phyloP scores from a whole-genome alignment of 1,284 basidiomycete species.

The Marasmius fiardii region DNA sequence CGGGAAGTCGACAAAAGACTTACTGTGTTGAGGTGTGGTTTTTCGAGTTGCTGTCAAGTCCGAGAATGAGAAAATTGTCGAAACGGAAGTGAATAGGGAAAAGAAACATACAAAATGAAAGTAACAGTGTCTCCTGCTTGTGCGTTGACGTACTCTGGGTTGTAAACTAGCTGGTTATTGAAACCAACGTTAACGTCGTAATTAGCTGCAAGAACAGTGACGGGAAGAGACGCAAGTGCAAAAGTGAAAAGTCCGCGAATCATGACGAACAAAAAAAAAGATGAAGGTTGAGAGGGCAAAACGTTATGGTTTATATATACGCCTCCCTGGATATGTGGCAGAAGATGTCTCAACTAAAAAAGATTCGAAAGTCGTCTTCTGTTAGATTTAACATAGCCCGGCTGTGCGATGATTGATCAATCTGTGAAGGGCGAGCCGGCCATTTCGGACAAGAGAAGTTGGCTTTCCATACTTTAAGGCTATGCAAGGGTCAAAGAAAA shows the following conservation, averaged over 20 bases:
- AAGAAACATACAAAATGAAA: constrained; percentile 14
- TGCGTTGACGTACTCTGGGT: constrained; percentile 14
- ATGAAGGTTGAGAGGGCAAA: not conserved
- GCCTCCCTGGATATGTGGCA: no score
- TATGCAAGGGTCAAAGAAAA: no score
- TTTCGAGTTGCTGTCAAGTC: constrained; percentile 28
- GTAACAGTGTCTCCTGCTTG: constrained; percentile 12
- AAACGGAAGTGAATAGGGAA: not conserved
- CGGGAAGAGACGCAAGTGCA: constrained; percentile 10
- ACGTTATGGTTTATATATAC: no score
- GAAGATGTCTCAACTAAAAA: no score
- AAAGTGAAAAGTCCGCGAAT: not conserved
- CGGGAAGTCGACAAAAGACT: not conserved
- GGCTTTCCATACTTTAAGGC: no score
- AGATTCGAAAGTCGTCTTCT: no score
- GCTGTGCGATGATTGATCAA: no score
- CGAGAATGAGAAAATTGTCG: not conserved
- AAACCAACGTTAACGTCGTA: constrained; percentile 14
- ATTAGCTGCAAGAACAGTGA: constrained; percentile 8
- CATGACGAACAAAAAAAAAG: not conserved
- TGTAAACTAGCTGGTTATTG: constrained; percentile 8
- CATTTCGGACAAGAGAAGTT: no score
- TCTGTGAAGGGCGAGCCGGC: no score
- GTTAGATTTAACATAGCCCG: no score
- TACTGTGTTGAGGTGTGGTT: constrained; percentile 53